Base-by-base conservation (phyloP, 306 rosid genomes). In the Arachis hypogaea region DNA sequence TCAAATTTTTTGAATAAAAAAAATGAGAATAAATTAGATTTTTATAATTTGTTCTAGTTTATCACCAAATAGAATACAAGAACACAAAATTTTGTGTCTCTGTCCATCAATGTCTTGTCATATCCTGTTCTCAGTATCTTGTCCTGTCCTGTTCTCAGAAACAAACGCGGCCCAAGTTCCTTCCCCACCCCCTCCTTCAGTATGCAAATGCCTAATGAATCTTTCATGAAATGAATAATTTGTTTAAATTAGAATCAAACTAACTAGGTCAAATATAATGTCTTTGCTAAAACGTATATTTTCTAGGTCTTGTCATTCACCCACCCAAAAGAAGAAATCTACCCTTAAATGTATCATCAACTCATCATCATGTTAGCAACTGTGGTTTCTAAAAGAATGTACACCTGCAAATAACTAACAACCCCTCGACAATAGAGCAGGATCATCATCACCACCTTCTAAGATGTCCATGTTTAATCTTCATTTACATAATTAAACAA, bases 301-400 rank as follows among this genome's bases (percentile, higher is more conserved):
- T 80, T 74, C 72, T 44, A 76, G 49, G 46, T 55, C 30, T 29
- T 59, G 46, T 56, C 69, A 40, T 75, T 75, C 28, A 22, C 28
- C 28, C 63, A 8, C 43, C 36, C 57, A 46, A 47, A 67, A 11
- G 30, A 68, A 60, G 30, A 72, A 63, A 66, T 60, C 61, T 80
- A 68, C 76, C 49, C 52, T 61, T 66, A 40, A 54, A 47, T 50
- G 66, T 33, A 51, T 60, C 11, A 49, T 58, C 62, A 46, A 36
- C 63, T 60, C 16, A 49, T 58, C 62, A 46, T 46, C 57, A 40
- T 42, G 47, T 12, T 46, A 80, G 68, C 75, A 79, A 66, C 41
- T 59, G 44, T 59, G 66, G 59, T 74, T 72, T 57, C 56, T 66
- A 22, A 42, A 61, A n/a, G 65, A 7, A 51, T 51, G 51, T 36